Conservation (phyloP, 768 basidiomycete species). For the Tylopilus rubrobrunneus region DNA sequence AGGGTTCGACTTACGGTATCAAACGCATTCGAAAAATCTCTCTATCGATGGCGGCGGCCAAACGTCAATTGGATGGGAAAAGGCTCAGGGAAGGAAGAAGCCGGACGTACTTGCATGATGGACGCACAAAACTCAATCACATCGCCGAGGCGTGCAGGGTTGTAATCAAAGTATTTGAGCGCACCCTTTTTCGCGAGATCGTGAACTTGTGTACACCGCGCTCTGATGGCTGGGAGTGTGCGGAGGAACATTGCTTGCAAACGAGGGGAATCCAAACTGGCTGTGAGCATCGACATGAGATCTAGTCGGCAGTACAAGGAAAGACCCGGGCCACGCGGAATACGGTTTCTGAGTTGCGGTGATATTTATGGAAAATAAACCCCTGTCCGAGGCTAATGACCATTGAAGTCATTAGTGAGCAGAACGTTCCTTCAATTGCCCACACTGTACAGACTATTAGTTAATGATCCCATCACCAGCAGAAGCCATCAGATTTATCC, state of each 20-base stretch:
- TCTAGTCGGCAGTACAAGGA: neutral
- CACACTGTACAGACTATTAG: neutral
- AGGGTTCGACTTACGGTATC: constrained; percentile 44
- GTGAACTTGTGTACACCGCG: constrained; percentile 76
- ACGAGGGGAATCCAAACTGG: constrained; percentile 9
- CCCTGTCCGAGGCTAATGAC: constrained; percentile 8
- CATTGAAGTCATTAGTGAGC: neutral
- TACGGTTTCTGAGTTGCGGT: neutral
- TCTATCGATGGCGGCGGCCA: constrained; percentile 38
- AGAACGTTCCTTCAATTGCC: neutral
- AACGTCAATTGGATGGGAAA: neutral
- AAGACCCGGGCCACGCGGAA: neutral
- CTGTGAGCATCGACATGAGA: neutral
- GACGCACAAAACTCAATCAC: constrained; percentile 71
- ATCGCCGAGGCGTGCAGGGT: constrained; percentile 66
- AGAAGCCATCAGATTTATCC: neutral
- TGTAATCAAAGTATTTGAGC: constrained; percentile 83
- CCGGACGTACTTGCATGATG: constrained; percentile 66
- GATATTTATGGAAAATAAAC: constrained; percentile 4
- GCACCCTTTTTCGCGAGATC: constrained; percentile 70
- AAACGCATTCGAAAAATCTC: constrained; percentile 76
- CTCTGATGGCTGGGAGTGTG: constrained; percentile 85
- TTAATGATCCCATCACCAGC: neutral
- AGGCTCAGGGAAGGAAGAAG: neutral
- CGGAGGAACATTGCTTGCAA: constrained; percentile 62